A percentile compares a stretch with the other conserved stretches of the same genome.
Conservation (phyloP, 805 yeast genomes). For the Kodamaea sagamina region DNA sequence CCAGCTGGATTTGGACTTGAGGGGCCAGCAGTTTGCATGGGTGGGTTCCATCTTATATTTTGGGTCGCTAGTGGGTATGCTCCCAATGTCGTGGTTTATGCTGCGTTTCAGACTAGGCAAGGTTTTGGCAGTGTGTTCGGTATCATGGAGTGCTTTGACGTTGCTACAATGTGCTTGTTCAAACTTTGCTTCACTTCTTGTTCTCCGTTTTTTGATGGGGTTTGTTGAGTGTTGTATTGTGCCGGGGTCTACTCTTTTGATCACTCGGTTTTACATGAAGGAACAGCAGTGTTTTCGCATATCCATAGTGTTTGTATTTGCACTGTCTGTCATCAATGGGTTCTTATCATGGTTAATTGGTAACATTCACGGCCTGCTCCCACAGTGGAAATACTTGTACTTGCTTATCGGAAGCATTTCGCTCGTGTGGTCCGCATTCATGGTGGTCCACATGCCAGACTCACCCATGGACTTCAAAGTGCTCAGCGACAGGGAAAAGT, state of each 20-base stretch:
- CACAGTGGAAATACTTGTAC: slow-evolving; percentile 14
- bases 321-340: slow-evolving; percentile 14
- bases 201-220: slow-evolving; percentile 11
- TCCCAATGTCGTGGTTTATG: slow-evolving; percentile 12
- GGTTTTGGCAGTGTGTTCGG: slow-evolving; percentile 7
- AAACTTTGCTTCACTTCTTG: slow-evolving; percentile 6
- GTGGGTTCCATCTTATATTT: slow-evolving; percentile 14
- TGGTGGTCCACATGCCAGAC: slow-evolving; percentile 15
- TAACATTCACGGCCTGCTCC: slow-evolving; percentile 10
- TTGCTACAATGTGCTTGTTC: slow-evolving; percentile 8
- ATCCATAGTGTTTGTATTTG: slow-evolving; percentile 12
- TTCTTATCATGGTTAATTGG: slow-evolving; percentile 16
- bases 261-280: slow-evolving; percentile 10
- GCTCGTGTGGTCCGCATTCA: slow-evolving; percentile 10
- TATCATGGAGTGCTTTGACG: slow-evolving; percentile 10
- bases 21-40: slow-evolving; percentile 16
- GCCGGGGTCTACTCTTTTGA: slow-evolving; percentile 9
- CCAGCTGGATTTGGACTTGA: slow-evolving; percentile 9
- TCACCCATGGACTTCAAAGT: slow-evolving; percentile 13
- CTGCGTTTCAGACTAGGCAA: slow-evolving; percentile 12
- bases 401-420: slow-evolving; percentile 12
- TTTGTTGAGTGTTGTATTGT: slow-evolving; percentile 11
- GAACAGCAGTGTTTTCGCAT: slow-evolving; percentile 10
- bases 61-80: slow-evolving; percentile 13
- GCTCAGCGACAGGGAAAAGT: slow-evolving; percentile 16